phyloP scores from a whole-genome alignment of 768 basidiomycete species.

The Tricholoma flavovirens region DNA sequence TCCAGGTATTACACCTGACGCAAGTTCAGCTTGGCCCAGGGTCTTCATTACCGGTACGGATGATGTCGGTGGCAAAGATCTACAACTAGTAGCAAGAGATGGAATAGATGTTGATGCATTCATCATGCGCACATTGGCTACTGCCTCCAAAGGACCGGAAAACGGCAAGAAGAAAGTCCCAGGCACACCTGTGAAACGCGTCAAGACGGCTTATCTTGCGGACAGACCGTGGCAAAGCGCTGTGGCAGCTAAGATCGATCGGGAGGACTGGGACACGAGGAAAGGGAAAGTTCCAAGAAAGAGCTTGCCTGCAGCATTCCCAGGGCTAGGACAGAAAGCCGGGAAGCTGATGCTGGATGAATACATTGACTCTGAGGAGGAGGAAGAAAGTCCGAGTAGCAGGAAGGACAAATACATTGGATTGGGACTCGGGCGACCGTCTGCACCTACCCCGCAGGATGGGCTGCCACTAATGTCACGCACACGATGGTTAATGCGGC shows the following conservation, averaged over 20 bases:
- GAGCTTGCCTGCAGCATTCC: constrained; percentile 72
- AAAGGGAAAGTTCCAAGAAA: constrained; percentile 55
- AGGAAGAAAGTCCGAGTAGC: constrained; percentile 60
- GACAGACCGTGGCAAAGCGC: constrained; percentile 80
- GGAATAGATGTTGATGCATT: constrained; percentile 58
- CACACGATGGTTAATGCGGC: constrained; percentile 61
- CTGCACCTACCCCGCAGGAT: constrained; percentile 21
- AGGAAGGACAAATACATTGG: constrained; percentile 53
- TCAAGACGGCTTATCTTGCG: constrained; percentile 52
- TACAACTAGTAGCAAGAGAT: constrained; percentile 9
- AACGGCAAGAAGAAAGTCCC: constrained; percentile 57
- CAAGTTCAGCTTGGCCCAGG: constrained; percentile 58
- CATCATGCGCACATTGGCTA: constrained; percentile 62
- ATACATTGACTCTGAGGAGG: constrained; percentile 58
- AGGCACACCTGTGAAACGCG: constrained; percentile 77
- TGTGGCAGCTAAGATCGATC: constrained; percentile 60
- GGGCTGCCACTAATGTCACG: constrained; percentile 33
- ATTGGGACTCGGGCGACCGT: constrained; percentile 61
- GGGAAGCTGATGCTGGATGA: constrained; percentile 30
- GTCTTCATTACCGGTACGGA: constrained; percentile 39
- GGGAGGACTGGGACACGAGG: constrained; percentile 41
- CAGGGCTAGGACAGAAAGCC: constrained; percentile 30
- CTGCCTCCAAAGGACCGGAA: constrained; percentile 44
- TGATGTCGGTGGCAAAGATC: constrained; percentile 19
- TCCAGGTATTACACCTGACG: constrained; percentile 51